Evolutionary conservation across 164 flowering plant genomes (phyloP).

Genomic region (Aristolochia contorta): DNA sequence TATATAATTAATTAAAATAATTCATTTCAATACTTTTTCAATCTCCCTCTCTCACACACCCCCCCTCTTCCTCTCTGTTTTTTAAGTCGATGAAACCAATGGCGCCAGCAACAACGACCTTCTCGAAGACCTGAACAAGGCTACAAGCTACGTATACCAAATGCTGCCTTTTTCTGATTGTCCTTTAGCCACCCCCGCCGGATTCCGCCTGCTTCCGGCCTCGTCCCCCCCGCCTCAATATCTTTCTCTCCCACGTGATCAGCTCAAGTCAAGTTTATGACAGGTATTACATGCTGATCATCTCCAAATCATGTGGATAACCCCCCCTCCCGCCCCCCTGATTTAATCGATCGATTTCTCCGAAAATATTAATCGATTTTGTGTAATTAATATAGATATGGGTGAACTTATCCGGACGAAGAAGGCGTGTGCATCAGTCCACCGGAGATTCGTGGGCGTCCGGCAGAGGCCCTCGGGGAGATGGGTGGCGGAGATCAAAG

Average conservation of each 20-base stretch:
- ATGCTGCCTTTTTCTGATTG: neutral
- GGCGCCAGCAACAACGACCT: conserved; percentile 4
- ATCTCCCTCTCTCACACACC: too few species aligned
- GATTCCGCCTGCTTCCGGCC: neutral
- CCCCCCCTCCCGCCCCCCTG: too few species aligned
- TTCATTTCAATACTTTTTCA: too few species aligned
- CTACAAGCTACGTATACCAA: neutral
- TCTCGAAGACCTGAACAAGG: neutral
- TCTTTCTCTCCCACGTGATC: neutral
- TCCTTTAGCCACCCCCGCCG: neutral
- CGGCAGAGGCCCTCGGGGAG: conserved; percentile 21
- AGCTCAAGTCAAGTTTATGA: too few species aligned
- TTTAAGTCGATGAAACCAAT: conserved; percentile 2
- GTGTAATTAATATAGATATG: too few species aligned
- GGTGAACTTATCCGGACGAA: neutral
- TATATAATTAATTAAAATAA: too few species aligned
- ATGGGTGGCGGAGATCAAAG: conserved; percentile 22
- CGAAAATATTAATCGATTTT: too few species aligned
- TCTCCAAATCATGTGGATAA: too few species aligned
- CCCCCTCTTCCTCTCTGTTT: too few species aligned
- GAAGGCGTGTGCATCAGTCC: conserved; percentile 6
- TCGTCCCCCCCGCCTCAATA: too few species aligned
- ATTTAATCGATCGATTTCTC: too few species aligned
- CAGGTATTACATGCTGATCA: too few species aligned
- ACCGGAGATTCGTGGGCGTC: conserved; percentile 16